Evolutionary conservation across 2,329 filamentous ascomycete genomes (phyloP).

Genomic region (Colletotrichum viniferum): DNA sequence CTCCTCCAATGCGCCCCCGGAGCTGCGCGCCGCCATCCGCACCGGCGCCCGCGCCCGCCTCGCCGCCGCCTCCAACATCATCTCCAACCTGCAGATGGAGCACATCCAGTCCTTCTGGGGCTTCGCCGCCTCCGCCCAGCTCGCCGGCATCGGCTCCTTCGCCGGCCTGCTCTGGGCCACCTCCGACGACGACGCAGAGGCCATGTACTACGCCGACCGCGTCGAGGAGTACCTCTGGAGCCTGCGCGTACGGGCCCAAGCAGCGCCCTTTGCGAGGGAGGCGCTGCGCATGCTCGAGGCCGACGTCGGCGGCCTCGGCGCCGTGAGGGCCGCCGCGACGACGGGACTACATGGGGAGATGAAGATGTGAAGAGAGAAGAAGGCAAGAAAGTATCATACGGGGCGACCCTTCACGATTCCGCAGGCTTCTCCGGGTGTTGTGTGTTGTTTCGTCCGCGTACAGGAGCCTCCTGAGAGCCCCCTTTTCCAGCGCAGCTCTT

Average conservation of each 20-base stretch:
- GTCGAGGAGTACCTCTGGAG: constrained; percentile 47
- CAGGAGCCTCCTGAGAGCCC: not conserved
- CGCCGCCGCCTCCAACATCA: constrained; percentile 42
- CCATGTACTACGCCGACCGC: constrained; percentile 41
- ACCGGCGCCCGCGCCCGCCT: constrained; percentile 43
- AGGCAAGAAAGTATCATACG: not conserved
- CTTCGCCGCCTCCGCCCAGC: constrained; percentile 46
- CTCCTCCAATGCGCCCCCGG: constrained; percentile 31
- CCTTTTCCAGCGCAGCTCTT: not conserved
- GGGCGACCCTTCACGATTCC: too few species aligned
- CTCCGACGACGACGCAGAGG: constrained; percentile 39
- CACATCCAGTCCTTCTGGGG: constrained; percentile 52
- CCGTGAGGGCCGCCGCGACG: constrained; percentile 13
- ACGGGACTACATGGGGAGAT: not conserved
- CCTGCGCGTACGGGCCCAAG: constrained; percentile 42
- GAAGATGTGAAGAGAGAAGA: constrained; percentile 4
- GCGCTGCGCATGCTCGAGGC: constrained; percentile 42
- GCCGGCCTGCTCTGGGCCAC: constrained; percentile 46
- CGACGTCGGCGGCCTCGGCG: constrained; percentile 19
- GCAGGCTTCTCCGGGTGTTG: not conserved
- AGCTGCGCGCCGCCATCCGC: constrained; percentile 35
- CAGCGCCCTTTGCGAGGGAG: constrained; percentile 41
- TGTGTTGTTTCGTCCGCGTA: not conserved
- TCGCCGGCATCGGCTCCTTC: constrained; percentile 46
- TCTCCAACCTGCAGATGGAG: constrained; percentile 46